A percentile compares a stretch with the other conserved stretches of the same genome.
Conservation (phyloP, 495 filamentous ascomycete genomes). For the Lindgomyces ingoldianus region DNA sequence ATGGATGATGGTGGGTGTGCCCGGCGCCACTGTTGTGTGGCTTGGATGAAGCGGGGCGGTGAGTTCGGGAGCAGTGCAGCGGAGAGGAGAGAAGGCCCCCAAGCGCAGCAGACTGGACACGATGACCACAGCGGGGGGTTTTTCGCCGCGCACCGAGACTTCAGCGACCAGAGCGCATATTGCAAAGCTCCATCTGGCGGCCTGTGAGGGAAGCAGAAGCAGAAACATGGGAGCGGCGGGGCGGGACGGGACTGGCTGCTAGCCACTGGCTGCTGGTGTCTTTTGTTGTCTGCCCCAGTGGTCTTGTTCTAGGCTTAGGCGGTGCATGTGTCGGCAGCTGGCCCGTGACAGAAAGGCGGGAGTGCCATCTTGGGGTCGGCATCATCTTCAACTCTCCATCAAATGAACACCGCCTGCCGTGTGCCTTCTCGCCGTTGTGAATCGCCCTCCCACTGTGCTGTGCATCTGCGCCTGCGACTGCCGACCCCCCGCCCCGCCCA, state of each 20-base stretch:
- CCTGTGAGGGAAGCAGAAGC: no score
- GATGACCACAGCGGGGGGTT: neutral
- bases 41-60: neutral
- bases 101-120: neutral
- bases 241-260: neutral
- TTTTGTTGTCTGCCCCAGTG: conserved; percentile 5
- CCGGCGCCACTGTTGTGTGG: neutral
- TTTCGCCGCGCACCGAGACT: no score
- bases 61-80: neutral
- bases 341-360: neutral
- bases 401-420: neutral
- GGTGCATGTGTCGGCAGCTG: conserved; percentile 2
- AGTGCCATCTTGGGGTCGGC: neutral
- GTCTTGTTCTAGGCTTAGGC: conserved; percentile 18
- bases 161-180: no score
- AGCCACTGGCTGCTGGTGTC: neutral
- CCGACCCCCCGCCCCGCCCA: conserved; percentile 1
- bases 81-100: neutral
- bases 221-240: neutral
- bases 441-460: neutral
- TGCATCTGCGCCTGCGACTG: neutral
- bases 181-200: no score
- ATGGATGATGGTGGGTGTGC: conserved; percentile 1
- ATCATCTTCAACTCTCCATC: conserved; percentile 10
- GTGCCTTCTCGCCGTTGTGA: neutral